These are phyloP conservation scores for Arctium minus DNA, from an alignment of 129 eudicot species.

Conservation along the genomic window DNA sequence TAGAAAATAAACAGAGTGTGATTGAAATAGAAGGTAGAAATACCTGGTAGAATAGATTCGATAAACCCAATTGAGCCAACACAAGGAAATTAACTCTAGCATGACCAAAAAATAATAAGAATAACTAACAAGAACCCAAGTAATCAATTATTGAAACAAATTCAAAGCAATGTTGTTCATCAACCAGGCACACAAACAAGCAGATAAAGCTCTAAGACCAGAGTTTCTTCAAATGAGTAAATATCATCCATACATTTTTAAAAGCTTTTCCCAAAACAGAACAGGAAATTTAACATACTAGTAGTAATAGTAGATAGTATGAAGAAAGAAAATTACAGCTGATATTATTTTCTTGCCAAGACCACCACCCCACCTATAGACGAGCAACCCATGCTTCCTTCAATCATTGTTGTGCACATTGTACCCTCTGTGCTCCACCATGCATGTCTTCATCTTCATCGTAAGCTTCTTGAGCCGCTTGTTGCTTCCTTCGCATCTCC, in stretches of 20 bases:
- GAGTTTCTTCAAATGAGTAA: background rate
- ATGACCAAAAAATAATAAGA: no score
- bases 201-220: background rate
- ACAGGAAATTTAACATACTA: background rate
- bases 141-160: background rate
- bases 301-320: background rate
- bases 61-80: no score
- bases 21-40: no score
- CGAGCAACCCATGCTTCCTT: background rate
- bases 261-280: background rate
- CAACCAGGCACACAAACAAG: background rate
- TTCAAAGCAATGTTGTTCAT: background rate
- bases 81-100: no score
- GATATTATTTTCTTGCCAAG: slow-evolving; percentile 12
- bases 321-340: background rate
- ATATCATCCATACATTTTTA: background rate
- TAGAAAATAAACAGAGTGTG: no score
- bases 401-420: slow-evolving; percentile 68
- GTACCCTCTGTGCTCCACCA: slow-evolving; percentile 79
- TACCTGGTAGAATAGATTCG: no score
- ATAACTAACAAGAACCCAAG: background rate
- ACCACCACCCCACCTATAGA: background rate
- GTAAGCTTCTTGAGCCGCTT: slow-evolving; percentile 57
- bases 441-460: slow-evolving; percentile 83
- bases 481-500: slow-evolving; percentile 75